Evolutionary conservation across 805 yeast genomes (phyloP).

Genomic region (Metschnikowia aberdeeniae): DNA sequence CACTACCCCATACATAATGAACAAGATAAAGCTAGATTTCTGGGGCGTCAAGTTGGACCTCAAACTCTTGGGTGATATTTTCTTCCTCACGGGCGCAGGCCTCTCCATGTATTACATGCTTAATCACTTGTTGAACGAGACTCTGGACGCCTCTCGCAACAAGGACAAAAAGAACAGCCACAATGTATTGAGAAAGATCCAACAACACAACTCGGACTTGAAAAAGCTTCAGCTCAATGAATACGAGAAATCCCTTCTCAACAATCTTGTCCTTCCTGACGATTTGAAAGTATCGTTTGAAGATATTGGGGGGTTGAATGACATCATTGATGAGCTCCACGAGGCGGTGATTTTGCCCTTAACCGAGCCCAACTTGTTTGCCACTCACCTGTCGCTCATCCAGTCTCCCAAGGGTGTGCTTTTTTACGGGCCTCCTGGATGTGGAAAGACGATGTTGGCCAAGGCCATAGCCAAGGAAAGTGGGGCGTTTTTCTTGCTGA

Average conservation of each 20-base stretch:
- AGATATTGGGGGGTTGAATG: slow-evolving; percentile 87
- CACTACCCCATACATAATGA: slow-evolving; percentile 19
- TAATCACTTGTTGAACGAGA: slow-evolving; percentile 35
- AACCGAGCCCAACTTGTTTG: slow-evolving; percentile 65
- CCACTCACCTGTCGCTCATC: slow-evolving; percentile 60
- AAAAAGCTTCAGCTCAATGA: slow-evolving; percentile 52
- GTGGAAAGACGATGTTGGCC: slow-evolving; percentile 97
- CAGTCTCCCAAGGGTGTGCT: slow-evolving; percentile 95
- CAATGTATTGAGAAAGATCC: slow-evolving; percentile 33
- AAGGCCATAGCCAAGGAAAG: slow-evolving; percentile 91
- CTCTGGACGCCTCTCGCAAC: slow-evolving; percentile 37
- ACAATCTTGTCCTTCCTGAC: slow-evolving; percentile 76
- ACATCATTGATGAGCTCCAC: slow-evolving; percentile 74
- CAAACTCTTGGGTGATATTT: slow-evolving; percentile 38
- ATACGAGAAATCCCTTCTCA: slow-evolving; percentile 75
- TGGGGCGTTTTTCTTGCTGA: slow-evolving; percentile 85
- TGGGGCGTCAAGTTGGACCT: slow-evolving; percentile 38
- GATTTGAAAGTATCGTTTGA: slow-evolving; percentile 73
- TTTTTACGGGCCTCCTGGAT: slow-evolving; percentile 94
- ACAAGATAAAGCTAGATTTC: slow-evolving; percentile 31
- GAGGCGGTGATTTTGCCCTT: slow-evolving; percentile 89
- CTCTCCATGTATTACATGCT: slow-evolving; percentile 65
- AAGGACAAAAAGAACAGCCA: slow-evolving; percentile 63
- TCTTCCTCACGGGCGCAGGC: slow-evolving; percentile 54
- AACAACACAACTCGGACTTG: slow-evolving; percentile 52